Conservation (phyloP, 495 filamentous ascomycete species). For the Aspergillus mulundensis region DNA sequence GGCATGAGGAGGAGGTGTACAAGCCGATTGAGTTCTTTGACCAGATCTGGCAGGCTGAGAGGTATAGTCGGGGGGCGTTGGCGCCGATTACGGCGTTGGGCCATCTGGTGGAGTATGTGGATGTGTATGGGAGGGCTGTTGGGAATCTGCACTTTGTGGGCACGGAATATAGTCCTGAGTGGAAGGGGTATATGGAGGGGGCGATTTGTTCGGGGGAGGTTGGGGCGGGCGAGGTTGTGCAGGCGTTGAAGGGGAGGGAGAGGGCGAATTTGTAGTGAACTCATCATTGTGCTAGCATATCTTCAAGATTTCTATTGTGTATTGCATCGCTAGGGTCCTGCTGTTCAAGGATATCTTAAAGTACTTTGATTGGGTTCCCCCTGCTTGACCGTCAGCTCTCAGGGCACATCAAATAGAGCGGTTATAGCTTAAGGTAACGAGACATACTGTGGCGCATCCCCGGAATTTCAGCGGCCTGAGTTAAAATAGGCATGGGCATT, state of each 20-base stretch:
- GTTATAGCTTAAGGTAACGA: too few relatives aligned
- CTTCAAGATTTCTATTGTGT: too few relatives aligned
- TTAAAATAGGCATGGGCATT: too few relatives aligned
- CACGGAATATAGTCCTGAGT: slow-evolving; percentile 39
- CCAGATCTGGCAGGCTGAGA: slow-evolving; percentile 13
- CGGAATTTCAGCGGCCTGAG: too few relatives aligned
- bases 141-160: slow-evolving; percentile 46
- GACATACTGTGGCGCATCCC: too few relatives aligned
- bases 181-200: slow-evolving; percentile 51
- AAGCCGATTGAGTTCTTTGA: slow-evolving; percentile 22
- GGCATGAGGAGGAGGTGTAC: slow-evolving; percentile 10
- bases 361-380: too few relatives aligned
- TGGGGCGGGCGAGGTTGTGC: slow-evolving; percentile 34
- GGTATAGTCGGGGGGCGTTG: slow-evolving; percentile 6
- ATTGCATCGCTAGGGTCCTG: too few relatives aligned
- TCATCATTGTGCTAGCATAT: too few relatives aligned
- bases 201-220: slow-evolving; percentile 35
- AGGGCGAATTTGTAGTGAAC: background rate
- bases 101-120: slow-evolving; percentile 16
- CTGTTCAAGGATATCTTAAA: too few relatives aligned
- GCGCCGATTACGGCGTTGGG: slow-evolving; percentile 22
- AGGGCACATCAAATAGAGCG: too few relatives aligned
- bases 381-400: too few relatives aligned
- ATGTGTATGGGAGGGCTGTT: slow-evolving; percentile 10
- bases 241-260: background rate